A percentile compares a stretch with the other conserved stretches of the same genome.
Evolutionary conservation across 1,284 basidiomycete genomes (phyloP).

Genomic region (Ganoderma lingzhi): DNA sequence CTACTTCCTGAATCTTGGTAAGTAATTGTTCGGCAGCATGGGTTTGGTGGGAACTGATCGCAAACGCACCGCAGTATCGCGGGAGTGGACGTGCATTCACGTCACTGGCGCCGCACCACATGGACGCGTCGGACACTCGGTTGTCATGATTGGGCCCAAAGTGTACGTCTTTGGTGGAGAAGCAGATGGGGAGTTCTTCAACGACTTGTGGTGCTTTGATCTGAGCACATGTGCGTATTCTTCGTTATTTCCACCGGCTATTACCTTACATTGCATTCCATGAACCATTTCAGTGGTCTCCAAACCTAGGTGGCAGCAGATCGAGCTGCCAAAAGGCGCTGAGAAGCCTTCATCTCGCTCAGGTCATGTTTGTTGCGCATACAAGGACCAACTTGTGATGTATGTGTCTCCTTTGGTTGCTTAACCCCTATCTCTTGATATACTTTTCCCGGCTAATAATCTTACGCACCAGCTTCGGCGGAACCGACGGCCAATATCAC

Average conservation of each 20-base stretch:
- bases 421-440: not conserved
- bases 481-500: conserved; percentile 95
- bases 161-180: conserved; percentile 97
- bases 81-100: conserved; percentile 91
- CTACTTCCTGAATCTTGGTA: conserved; percentile 94
- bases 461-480: conserved; percentile 78
- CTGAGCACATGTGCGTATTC: conserved; percentile 80
- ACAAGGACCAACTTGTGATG: conserved; percentile 86
- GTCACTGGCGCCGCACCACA: conserved; percentile 77
- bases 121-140: conserved; percentile 95
- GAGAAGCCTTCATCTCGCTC: conserved; percentile 22
- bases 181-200: conserved; percentile 89
- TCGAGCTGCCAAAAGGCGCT: conserved; percentile 24
- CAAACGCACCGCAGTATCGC: conserved; percentile 58
- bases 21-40: conserved; percentile 36
- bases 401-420: conserved; percentile 39
- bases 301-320: conserved; percentile 30
- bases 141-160: conserved; percentile 88
- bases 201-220: conserved; percentile 96
- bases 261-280: not conserved
- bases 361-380: conserved; percentile 65
- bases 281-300: conserved; percentile 24
- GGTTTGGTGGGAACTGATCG: conserved; percentile 1
- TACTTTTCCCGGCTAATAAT: not conserved
- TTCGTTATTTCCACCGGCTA: conserved; percentile 8